Evolutionary conservation across 805 yeast species (phyloP).

Genomic region (Ogataea salicorniae): DNA sequence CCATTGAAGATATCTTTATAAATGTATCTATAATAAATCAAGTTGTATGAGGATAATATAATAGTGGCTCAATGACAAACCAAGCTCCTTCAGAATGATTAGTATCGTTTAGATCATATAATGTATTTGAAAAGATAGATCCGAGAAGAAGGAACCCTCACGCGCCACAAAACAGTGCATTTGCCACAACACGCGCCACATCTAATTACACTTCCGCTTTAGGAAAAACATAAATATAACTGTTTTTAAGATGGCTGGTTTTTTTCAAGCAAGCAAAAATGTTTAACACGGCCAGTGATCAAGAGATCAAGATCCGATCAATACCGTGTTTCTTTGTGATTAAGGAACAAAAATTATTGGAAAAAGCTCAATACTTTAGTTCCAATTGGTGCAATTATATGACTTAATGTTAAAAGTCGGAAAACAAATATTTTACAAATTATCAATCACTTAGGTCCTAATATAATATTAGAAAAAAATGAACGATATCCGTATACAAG

Average conservation of each 20-base stretch:
- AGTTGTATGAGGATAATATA: no score
- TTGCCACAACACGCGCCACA: not conserved
- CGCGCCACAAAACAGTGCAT: not conserved
- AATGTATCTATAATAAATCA: no score
- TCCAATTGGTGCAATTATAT: no score
- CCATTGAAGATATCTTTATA: not conserved
- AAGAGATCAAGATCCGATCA: not conserved
- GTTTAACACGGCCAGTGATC: not conserved
- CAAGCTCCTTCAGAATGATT: no score
- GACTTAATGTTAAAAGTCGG: no score
- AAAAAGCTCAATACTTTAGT: no score
- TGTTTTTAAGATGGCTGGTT: constrained; percentile 3
- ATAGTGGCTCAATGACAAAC: no score
- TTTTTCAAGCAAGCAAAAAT: not conserved
- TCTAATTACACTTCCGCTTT: constrained; percentile 2
- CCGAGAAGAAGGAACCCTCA: not conserved
- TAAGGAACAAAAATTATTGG: no score
- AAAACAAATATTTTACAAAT: no score
- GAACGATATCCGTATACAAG: not conserved
- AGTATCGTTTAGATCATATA: no score
- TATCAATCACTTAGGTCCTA: not conserved
- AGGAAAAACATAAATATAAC: constrained; percentile 6
- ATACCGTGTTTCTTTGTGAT: not conserved
- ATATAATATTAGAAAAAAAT: not conserved
- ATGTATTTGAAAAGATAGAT: not conserved